phyloP scores from a whole-genome alignment of 2,329 filamentous ascomycete genomes.

The Sporothrix pseudoabietina region DNA sequence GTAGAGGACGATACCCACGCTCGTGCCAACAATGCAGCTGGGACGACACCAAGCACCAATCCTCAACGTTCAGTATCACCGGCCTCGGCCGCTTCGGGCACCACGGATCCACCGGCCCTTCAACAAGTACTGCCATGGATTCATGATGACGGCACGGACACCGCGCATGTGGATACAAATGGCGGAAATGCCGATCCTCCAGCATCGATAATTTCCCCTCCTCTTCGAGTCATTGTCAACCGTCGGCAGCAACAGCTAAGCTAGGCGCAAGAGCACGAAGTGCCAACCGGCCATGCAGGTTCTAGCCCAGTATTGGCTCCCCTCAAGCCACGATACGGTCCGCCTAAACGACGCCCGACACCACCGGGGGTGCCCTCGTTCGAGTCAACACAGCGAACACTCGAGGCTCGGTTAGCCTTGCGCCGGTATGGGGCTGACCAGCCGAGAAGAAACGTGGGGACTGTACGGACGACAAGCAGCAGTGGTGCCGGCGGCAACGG shows the following conservation, averaged over 20 bases:
- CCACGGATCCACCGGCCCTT: not conserved
- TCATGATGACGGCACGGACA: not conserved
- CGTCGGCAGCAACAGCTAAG: not conserved
- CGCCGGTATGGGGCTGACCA: not conserved
- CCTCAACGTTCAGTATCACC: not conserved
- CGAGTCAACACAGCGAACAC: slow-evolving; percentile 26
- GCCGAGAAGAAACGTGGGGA: not conserved
- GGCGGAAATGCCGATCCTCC: not conserved
- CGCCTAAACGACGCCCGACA: slow-evolving; percentile 32
- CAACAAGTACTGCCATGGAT: not conserved
- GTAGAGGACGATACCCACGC: not conserved
- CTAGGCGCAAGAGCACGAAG: not conserved
- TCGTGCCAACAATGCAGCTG: not conserved
- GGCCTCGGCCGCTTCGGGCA: not conserved
- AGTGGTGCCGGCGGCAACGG: slow-evolving; percentile 1
- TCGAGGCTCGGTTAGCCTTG: slow-evolving; percentile 26
- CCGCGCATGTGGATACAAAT: not conserved
- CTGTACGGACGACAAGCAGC: not conserved
- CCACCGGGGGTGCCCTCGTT: slow-evolving; percentile 34
- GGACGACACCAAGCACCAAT: too few relatives aligned
- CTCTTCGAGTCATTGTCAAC: slow-evolving; percentile 7
- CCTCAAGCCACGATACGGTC: slow-evolving; percentile 30
- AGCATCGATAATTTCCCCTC: not conserved
- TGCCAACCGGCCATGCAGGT: not conserved
- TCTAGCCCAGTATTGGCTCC: slow-evolving; percentile 24